Evolutionary conservation across 2,329 filamentous ascomycete species (phyloP).

Genomic region (Drechslerella coelobrocha): DNA sequence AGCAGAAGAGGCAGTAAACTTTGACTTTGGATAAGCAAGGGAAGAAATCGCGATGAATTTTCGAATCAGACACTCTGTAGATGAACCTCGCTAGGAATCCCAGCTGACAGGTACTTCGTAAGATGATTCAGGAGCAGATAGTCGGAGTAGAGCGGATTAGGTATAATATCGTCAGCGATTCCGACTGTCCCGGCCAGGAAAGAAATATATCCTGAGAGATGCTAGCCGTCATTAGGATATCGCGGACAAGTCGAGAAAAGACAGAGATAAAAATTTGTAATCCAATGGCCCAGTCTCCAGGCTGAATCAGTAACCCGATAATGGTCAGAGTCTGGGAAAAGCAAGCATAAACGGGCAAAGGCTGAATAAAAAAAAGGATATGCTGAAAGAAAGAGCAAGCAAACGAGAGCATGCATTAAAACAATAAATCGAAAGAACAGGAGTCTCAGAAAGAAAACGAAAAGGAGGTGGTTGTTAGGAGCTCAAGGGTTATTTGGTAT

Average conservation of each 20-base stretch:
- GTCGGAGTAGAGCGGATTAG: slow-evolving; percentile 51
- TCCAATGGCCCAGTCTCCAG: slow-evolving; percentile 46
- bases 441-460: slow-evolving; percentile 25
- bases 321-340: slow-evolving; percentile 50
- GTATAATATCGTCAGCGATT: slow-evolving; percentile 42
- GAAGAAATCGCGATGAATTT: neutral
- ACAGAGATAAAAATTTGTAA: slow-evolving; percentile 49
- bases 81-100: slow-evolving; percentile 12
- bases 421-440: slow-evolving; percentile 42
- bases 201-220: slow-evolving; percentile 41
- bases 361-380: slow-evolving; percentile 31
- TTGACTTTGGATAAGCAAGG: slow-evolving; percentile 8
- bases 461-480: slow-evolving; percentile 27
- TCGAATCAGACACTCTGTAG: slow-evolving; percentile 18
- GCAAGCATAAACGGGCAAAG: slow-evolving; percentile 31
- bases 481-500: slow-evolving; percentile 31
- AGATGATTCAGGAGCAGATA: slow-evolving; percentile 34
- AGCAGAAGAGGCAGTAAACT: neutral
- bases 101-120: slow-evolving; percentile 15
- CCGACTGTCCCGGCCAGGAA: slow-evolving; percentile 36
- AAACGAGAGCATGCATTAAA: slow-evolving; percentile 37
- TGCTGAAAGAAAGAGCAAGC: slow-evolving; percentile 39
- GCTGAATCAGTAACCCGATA: slow-evolving; percentile 43
- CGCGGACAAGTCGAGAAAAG: slow-evolving; percentile 30
- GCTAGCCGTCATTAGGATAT: slow-evolving; percentile 34